Percentiles rank a stretch among this genome's conserved stretches.
Conservation (phyloP, 1,284 basidiomycete genomes). For the Macrocystidia cucumis region DNA sequence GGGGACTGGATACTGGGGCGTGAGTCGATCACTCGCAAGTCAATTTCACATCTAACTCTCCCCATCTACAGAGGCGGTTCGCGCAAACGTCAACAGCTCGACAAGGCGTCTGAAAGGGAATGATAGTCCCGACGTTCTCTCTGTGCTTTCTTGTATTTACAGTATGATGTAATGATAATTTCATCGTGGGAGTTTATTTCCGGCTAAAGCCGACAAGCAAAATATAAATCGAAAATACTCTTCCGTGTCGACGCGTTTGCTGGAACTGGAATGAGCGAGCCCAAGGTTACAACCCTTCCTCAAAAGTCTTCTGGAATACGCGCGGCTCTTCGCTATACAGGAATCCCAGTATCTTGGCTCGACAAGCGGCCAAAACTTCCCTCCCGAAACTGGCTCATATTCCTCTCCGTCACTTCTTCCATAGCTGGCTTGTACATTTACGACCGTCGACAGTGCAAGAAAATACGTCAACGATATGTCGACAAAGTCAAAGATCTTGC, state of each 20-base stretch:
- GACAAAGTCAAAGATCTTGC: slow-evolving; percentile 75
- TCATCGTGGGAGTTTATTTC: too few species aligned
- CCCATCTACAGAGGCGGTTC: slow-evolving; percentile 39
- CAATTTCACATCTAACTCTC: slow-evolving; percentile 10
- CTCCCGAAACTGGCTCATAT: slow-evolving; percentile 91
- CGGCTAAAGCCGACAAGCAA: too few species aligned
- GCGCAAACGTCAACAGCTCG: slow-evolving; percentile 67
- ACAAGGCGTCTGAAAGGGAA: slow-evolving; percentile 56
- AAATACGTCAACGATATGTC: slow-evolving; percentile 73
- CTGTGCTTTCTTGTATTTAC: slow-evolving; percentile 10
- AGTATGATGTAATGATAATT: slow-evolving; percentile 2
- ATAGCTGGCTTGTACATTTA: slow-evolving; percentile 75
- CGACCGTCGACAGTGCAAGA: slow-evolving; percentile 74
- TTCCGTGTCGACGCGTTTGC: background rate
- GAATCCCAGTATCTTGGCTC: slow-evolving; percentile 67
- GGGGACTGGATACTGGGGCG: slow-evolving; percentile 74
- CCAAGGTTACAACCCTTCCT: background rate
- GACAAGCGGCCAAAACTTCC: slow-evolving; percentile 76
- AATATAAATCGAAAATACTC: background rate
- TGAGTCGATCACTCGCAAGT: slow-evolving; percentile 31
- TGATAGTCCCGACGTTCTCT: slow-evolving; percentile 13
- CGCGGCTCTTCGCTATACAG: slow-evolving; percentile 52
- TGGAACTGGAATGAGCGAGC: background rate
- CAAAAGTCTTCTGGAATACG: slow-evolving; percentile 33
- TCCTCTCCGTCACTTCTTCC: slow-evolving; percentile 70